Percentiles rank a stretch among this genome's conserved stretches.
phyloP scores from a whole-genome alignment of 768 basidiomycete species.

The Mycena haematopus region DNA sequence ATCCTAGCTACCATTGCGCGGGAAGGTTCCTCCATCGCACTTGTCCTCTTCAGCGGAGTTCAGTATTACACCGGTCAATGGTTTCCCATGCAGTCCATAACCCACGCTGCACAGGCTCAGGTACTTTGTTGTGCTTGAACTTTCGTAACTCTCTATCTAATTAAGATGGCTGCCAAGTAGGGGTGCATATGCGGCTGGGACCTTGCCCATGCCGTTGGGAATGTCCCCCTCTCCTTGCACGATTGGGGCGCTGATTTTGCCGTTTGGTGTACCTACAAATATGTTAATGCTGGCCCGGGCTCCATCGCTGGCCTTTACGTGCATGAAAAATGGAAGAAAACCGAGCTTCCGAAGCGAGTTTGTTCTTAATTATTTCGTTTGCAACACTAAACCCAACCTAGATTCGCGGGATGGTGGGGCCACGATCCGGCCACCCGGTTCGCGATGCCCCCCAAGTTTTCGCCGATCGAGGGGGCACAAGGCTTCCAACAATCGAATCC shows the following conservation, averaged over 20 bases:
- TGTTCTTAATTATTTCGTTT: conserved; percentile 26
- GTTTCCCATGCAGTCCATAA: conserved; percentile 88
- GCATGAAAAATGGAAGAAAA: conserved; percentile 80
- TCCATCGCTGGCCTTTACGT: conserved; percentile 95
- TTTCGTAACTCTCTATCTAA: conserved; percentile 33
- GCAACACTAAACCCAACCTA: conserved; percentile 41
- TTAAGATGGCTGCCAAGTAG: conserved; percentile 46
- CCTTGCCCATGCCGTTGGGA: conserved; percentile 94
- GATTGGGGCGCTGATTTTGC: conserved; percentile 98
- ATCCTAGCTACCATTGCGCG: conserved; percentile 77
- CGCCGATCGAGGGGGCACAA: conserved; percentile 87
- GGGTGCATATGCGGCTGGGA: conserved; percentile 96
- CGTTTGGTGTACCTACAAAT: conserved; percentile 99
- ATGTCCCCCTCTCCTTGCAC: conserved; percentile 87
- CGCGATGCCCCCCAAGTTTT: conserved; percentile 84
- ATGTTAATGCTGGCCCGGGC: conserved; percentile 95
- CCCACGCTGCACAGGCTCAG: conserved; percentile 83
- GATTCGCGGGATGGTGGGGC: conserved; percentile 98
- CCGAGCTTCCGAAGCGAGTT: conserved; percentile 67
- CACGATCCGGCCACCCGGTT: conserved; percentile 89
- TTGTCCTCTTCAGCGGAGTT: conserved; percentile 92
- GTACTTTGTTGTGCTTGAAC: conserved; percentile 45
- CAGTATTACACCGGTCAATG: conserved; percentile 98
- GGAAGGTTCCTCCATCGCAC: conserved; percentile 79
- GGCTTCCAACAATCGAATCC: conserved; percentile 98